phyloP scores from a whole-genome alignment of 805 yeast species.

The Danielia reshetovae region DNA sequence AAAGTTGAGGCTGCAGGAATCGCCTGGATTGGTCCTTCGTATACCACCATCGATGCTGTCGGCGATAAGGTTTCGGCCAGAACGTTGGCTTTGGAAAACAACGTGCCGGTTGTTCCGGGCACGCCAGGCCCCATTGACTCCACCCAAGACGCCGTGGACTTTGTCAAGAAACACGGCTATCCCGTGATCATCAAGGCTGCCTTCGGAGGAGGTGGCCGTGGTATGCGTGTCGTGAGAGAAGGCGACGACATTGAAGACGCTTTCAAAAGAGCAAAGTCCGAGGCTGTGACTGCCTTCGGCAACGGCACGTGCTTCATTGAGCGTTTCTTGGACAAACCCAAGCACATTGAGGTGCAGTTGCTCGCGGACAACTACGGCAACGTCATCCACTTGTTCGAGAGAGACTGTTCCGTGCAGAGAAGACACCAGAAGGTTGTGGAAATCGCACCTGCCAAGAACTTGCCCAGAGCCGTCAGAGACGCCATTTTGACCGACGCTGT shows the following conservation, averaged over 20 bases:
- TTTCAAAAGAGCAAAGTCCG: constrained; percentile 87
- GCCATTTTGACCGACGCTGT: constrained; percentile 95
- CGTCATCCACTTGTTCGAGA: constrained; percentile 91
- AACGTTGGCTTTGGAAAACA: constrained; percentile 70
- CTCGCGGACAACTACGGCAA: constrained; percentile 93
- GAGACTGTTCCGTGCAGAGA: constrained; percentile 99
- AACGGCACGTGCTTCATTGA: constrained; percentile 98
- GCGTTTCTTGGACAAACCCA: constrained; percentile 90
- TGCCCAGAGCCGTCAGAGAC: constrained; percentile 79
- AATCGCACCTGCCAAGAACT: constrained; percentile 93
- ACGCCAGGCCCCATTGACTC: constrained; percentile 93
- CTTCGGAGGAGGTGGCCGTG: constrained; percentile 99
- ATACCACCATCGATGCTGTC: constrained; percentile 82
- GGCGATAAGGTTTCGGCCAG: constrained; percentile 98
- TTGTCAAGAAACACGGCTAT: constrained; percentile 81
- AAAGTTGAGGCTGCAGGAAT: constrained; percentile 89
- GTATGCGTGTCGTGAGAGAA: constrained; percentile 98
- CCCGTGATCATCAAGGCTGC: constrained; percentile 99
- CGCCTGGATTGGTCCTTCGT: constrained; percentile 94
- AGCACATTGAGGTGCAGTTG: constrained; percentile 96
- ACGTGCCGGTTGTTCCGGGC: constrained; percentile 96
- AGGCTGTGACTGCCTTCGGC: constrained; percentile 94
- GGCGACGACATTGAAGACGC: constrained; percentile 93
- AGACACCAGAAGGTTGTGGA: constrained; percentile 99
- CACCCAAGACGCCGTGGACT: constrained; percentile 71